Evolutionary conservation across 345 rosid genomes (phyloP).

Genomic region (Rhodamnia rubescens): DNA sequence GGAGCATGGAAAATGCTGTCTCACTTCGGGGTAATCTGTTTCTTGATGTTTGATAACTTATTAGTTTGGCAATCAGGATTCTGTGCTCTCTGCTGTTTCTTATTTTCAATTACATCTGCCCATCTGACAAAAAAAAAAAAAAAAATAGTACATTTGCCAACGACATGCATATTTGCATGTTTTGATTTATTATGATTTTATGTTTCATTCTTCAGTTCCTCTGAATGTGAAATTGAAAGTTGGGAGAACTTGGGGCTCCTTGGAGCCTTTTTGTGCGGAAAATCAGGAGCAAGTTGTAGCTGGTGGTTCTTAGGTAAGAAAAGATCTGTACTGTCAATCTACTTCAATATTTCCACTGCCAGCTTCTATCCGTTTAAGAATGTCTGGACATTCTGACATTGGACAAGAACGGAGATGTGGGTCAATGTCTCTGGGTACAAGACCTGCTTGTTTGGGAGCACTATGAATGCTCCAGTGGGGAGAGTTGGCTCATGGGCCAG

Average conservation of each 20-base stretch:
- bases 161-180: neutral
- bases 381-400: neutral
- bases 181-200: constrained; percentile 1
- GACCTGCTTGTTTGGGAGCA: neutral
- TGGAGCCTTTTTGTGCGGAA: constrained; percentile 48
- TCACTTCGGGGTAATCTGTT: constrained; percentile 43
- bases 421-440: neutral
- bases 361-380: neutral
- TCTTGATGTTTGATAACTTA: neutral
- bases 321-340: neutral
- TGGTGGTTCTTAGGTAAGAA: constrained; percentile 8
- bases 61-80: neutral
- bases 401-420: neutral
- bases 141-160: neutral
- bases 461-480: neutral
- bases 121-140: too few species aligned
- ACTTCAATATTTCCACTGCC: neutral
- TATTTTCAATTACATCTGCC: neutral
- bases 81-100: neutral
- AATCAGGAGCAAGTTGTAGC: constrained; percentile 1
- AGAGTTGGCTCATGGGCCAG: neutral
- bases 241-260: constrained; percentile 94
- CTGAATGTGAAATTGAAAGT: constrained; percentile 70
- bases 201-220: constrained; percentile 44
- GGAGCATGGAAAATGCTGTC: constrained; percentile 78